phyloP scores from a whole-genome alignment of 2,329 filamentous ascomycete genomes.

The Colletotrichum liriopes region DNA sequence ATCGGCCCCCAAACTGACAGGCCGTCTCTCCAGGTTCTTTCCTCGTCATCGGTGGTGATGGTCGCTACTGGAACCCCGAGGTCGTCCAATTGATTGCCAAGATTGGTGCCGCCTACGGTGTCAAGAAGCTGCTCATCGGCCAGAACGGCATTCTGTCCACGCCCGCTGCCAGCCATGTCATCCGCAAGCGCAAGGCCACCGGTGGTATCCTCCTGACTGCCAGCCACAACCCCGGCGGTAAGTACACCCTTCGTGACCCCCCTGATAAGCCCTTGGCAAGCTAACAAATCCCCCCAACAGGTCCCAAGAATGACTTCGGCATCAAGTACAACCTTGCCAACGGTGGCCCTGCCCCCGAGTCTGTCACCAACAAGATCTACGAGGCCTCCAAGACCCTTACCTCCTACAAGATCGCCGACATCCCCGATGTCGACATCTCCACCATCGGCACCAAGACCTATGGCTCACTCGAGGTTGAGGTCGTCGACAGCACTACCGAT shows the following conservation, averaged over 20 bases:
- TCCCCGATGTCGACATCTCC: conserved; percentile 88
- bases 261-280: neutral
- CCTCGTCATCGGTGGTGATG: conserved; percentile 97
- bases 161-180: conserved; percentile 95
- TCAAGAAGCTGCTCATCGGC: conserved; percentile 98
- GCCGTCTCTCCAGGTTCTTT: conserved; percentile 70
- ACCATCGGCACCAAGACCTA: conserved; percentile 89
- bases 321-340: conserved; percentile 99
- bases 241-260: conserved; percentile 50
- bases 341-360: conserved; percentile 94
- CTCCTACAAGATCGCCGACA: conserved; percentile 92
- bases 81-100: conserved; percentile 97
- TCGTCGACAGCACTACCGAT: conserved; percentile 93
- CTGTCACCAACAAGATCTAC: conserved; percentile 98
- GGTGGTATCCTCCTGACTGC: conserved; percentile 97
- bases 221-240: conserved; percentile 98
- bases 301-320: conserved; percentile 94
- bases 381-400: conserved; percentile 90
- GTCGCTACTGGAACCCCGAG: conserved; percentile 96
- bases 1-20: conserved; percentile 21
- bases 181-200: conserved; percentile 93
- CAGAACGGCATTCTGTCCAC: conserved; percentile 98
- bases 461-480: conserved; percentile 91
- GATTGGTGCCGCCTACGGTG: conserved; percentile 96
- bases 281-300: conserved; percentile 60